phyloP scores from a whole-genome alignment of 371 early-diverging fungal species.

The Mortierella sp. region DNA sequence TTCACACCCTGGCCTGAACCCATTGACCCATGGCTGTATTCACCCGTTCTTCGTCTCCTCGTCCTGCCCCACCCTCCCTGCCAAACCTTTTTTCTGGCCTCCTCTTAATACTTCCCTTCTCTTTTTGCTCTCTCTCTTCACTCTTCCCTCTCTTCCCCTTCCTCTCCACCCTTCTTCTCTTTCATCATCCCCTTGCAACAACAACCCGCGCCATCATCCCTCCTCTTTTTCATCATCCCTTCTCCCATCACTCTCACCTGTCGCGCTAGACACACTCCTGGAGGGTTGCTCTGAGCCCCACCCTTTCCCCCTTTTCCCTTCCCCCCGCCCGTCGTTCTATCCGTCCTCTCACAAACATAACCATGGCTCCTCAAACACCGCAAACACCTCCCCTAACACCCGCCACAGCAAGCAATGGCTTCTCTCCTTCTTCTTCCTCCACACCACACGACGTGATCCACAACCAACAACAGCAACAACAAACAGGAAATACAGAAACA shows the following conservation, averaged over 20 bases:
- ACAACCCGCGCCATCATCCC: background rate
- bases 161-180: background rate
- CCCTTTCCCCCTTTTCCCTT: background rate
- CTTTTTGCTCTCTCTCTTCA: background rate
- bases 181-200: background rate
- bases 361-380: slow-evolving; percentile 14
- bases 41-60: too few species aligned
- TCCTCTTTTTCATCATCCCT: background rate
- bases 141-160: background rate
- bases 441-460: slow-evolving; percentile 56
- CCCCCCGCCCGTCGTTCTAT: background rate
- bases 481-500: slow-evolving; percentile 68
- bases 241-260: background rate
- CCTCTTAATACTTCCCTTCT: background rate
- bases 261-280: background rate
- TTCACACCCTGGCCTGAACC: too few species aligned
- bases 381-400: background rate
- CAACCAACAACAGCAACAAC: slow-evolving; percentile 46
- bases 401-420: slow-evolving; percentile 35
- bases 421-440: background rate
- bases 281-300: slow-evolving; percentile 5
- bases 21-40: too few species aligned
- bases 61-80: too few species aligned
- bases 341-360: background rate
- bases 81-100: background rate